A percentile compares a stretch with the other conserved stretches of the same genome.
phyloP scores from a whole-genome alignment of 2,329 filamentous ascomycete species.

The Colletotrichum kahawae region DNA sequence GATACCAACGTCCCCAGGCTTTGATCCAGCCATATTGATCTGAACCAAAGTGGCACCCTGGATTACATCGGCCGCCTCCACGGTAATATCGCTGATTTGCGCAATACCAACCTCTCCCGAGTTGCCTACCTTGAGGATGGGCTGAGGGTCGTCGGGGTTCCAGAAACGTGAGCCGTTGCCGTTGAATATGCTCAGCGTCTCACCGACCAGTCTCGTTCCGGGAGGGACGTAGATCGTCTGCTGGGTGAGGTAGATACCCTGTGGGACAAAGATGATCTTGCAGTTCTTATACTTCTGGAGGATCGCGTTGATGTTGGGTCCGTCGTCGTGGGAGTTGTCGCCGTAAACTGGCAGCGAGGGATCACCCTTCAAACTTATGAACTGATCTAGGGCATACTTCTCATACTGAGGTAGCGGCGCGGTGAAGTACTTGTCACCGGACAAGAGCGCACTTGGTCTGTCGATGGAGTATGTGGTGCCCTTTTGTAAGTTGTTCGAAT shows the following conservation, averaged over 20 bases:
- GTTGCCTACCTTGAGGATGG: slow-evolving; percentile 56
- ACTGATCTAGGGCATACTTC: slow-evolving; percentile 41
- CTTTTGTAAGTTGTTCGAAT: slow-evolving; percentile 30
- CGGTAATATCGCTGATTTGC: slow-evolving; percentile 57
- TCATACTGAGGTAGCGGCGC: slow-evolving; percentile 44
- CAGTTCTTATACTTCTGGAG: slow-evolving; percentile 33
- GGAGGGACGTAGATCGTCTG: slow-evolving; percentile 13
- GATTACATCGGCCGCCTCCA: slow-evolving; percentile 53
- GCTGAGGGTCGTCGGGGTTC: slow-evolving; percentile 44
- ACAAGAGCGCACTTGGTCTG: slow-evolving; percentile 34
- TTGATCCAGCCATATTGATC: slow-evolving; percentile 52
- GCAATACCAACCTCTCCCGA: slow-evolving; percentile 52
- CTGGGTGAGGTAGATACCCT: slow-evolving; percentile 22
- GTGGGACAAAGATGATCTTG: slow-evolving; percentile 47
- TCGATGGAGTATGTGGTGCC: slow-evolving; percentile 33
- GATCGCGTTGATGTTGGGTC: slow-evolving; percentile 33
- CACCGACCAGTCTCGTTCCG: slow-evolving; percentile 58
- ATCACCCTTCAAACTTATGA: slow-evolving; percentile 53
- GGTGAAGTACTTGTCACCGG: slow-evolving; percentile 34
- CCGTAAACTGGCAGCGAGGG: slow-evolving; percentile 41
- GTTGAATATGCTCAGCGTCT: slow-evolving; percentile 58
- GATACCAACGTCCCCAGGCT: slow-evolving; percentile 54
- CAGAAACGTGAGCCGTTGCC: slow-evolving; percentile 49
- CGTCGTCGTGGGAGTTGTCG: slow-evolving; percentile 43
- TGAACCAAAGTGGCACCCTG: slow-evolving; percentile 46